Evolutionary conservation across 441 rosid species (phyloP), one percentile per base, ranked within the genome.

Genomic region (Mallotus repandus): DNA sequence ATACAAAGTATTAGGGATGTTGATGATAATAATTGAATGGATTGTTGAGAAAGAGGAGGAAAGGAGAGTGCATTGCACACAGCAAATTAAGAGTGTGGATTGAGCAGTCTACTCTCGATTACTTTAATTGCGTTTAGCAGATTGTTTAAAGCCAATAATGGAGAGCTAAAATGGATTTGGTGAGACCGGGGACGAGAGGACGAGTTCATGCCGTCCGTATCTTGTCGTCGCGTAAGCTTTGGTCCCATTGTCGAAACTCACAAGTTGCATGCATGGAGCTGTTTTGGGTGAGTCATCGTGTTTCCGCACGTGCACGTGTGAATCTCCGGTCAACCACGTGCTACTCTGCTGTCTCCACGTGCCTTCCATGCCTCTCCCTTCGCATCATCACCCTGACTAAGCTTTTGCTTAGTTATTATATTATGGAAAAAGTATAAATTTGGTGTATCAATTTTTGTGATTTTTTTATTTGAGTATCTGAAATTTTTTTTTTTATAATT

Each of bases 161-260:
- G 32, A 29, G 32, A 29, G 32, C 2, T 29, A 53, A 4, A 18
- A 4, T 15, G 57, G 57, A 53, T 11, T 46, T 12, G 53, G 68
- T 45, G 18, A 11, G 9, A 3, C n/a, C 2, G 8, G 13, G 38
- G 32, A 46, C 32, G 65, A 29, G 62, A 1, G 75, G 80, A 60
- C 1, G 16, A 32, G 54, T 38, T 46, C 84, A 79, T 55, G 84
- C 82, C 75, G 72, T 64, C 67, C 74, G 70, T 64, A 45, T 7
- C 32, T 76, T 73, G 77, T 79, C 80, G 19, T 19, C 11, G 62
- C 72, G 21, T 22, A 56, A 8, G 63, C 13, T 25, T 7, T 18
- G n/a, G 65, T 60, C 32, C 4, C 4, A 3, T 59, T 25, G 32
- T 29, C 32, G 32, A 29, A 29, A 2, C 32, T 29, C 32, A 29